Percentiles rank a stretch among this genome's conserved stretches.
phyloP scores from a whole-genome alignment of 257 asterid species.

The Fraxinus pennsylvanica region DNA sequence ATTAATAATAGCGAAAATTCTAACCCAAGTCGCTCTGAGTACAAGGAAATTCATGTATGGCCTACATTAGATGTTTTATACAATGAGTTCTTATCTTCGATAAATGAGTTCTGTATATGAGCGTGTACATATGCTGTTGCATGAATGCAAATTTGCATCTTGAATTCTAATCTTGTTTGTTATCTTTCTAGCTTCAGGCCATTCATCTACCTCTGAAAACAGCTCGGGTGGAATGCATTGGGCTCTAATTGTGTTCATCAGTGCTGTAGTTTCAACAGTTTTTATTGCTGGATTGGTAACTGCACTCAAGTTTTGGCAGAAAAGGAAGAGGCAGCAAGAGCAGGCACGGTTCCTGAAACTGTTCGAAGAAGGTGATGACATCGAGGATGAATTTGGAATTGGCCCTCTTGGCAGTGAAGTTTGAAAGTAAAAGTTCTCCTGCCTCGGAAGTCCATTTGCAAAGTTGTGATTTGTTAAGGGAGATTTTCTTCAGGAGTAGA shows the following conservation, averaged over 20 bases:
- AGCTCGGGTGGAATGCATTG: conserved; percentile 41
- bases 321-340: conserved; percentile 66
- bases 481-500: conserved; percentile 3
- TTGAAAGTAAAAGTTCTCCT: conserved; percentile 12
- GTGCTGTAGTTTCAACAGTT: conserved; percentile 28
- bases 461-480: conserved; percentile 1
- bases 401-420: conserved; percentile 52
- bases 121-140: neutral
- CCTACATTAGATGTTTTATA: neutral
- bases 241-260: conserved; percentile 42
- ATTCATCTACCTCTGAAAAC: conserved; percentile 31
- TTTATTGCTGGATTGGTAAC: conserved; percentile 41
- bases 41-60: neutral
- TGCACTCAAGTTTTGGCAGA: conserved; percentile 58
- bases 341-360: conserved; percentile 75
- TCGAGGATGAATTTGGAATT: conserved; percentile 65
- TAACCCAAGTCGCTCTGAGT: neutral
- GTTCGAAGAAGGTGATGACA: conserved; percentile 63
- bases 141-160: neutral
- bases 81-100: neutral
- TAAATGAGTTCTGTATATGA: neutral
- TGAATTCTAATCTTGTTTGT: neutral
- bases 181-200: conserved; percentile 36
- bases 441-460: neutral
- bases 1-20: neutral